phyloP scores from a whole-genome alignment of 805 yeast genomes.

The Myxozyma kluyveri region DNA sequence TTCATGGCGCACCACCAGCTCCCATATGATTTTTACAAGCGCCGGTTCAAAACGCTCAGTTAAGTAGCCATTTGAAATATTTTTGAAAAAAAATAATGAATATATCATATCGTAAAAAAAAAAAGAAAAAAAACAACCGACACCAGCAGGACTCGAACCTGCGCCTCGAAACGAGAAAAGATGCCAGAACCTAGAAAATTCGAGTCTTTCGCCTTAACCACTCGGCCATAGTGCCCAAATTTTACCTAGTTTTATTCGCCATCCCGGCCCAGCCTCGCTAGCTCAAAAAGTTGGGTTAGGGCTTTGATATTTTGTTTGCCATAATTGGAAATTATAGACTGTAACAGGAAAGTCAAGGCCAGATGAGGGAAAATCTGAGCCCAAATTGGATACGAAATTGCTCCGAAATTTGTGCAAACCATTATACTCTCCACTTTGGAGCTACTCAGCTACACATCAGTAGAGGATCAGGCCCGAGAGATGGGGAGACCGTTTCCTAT shows the following conservation, averaged over 20 bases:
- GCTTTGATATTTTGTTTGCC: too few species aligned
- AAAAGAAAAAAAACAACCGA: slow-evolving; percentile 24
- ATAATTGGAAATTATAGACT: too few species aligned
- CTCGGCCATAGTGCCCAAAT: slow-evolving; percentile 33
- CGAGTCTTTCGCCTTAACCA: slow-evolving; percentile 36
- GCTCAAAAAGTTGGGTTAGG: too few species aligned
- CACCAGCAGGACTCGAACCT: slow-evolving; percentile 36
- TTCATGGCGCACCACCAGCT: not conserved
- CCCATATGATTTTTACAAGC: not conserved
- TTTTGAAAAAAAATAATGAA: too few species aligned
- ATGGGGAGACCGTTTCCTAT: too few species aligned
- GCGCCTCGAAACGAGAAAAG: slow-evolving; percentile 36
- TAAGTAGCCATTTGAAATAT: not conserved
- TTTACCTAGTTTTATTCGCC: too few species aligned
- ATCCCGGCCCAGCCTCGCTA: too few species aligned
- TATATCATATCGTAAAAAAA: not conserved
- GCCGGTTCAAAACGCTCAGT: not conserved
- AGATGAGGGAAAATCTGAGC: not conserved
- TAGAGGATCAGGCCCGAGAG: too few species aligned
- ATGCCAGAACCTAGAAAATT: slow-evolving; percentile 21
- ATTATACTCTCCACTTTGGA: too few species aligned
- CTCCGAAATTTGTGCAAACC: too few species aligned
- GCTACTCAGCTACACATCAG: too few species aligned
- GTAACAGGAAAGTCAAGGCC: not conserved
- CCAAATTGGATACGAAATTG: too few species aligned